These are phyloP conservation scores for Pharus latifolius DNA, from an alignment of 176 grass and related monocot genomes.

Conservation along the genomic window DNA sequence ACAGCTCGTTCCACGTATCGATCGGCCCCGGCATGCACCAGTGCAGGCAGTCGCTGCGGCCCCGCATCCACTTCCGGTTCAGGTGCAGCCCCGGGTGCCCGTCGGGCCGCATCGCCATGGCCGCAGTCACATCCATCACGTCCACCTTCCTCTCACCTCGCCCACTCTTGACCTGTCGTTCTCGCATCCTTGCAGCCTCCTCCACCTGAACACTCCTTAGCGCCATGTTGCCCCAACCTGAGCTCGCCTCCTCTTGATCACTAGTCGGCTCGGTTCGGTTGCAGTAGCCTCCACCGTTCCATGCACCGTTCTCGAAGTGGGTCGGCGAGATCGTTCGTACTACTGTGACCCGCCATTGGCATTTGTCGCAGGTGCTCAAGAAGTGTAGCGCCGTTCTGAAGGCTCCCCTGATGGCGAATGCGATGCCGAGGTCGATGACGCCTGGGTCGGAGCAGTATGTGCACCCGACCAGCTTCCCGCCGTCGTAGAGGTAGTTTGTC, in stretches of 20 bases:
- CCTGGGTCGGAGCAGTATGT: not conserved
- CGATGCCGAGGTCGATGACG: not conserved
- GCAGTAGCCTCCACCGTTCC: conserved; percentile 28
- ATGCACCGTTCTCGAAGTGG: conserved; percentile 34
- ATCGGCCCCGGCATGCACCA: not conserved
- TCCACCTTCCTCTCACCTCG: not conserved
- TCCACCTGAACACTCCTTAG: conserved; percentile 24
- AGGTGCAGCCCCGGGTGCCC: not conserved
- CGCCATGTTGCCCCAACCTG: not conserved
- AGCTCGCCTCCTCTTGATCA: not conserved
- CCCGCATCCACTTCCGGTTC: not conserved
- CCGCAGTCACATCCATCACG: conserved; percentile 3
- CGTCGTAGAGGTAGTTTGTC: conserved; percentile 4
- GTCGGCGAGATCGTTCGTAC: conserved; percentile 14
- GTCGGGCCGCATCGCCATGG: conserved; percentile 3
- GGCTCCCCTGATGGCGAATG: not conserved
- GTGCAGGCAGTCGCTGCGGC: not conserved
- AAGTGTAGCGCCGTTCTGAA: conserved; percentile 19
- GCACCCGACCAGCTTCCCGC: conserved; percentile 9
- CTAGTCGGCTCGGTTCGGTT: conserved; percentile 14
- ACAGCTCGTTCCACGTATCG: not conserved
- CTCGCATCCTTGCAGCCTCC: not conserved
- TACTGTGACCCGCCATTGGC: not conserved
- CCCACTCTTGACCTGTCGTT: not conserved
- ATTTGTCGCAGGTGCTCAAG: not conserved